A percentile compares a stretch with the other conserved stretches of the same genome.
Conservation (phyloP, 768 basidiomycete genomes). For the Calvatia gigantea region DNA sequence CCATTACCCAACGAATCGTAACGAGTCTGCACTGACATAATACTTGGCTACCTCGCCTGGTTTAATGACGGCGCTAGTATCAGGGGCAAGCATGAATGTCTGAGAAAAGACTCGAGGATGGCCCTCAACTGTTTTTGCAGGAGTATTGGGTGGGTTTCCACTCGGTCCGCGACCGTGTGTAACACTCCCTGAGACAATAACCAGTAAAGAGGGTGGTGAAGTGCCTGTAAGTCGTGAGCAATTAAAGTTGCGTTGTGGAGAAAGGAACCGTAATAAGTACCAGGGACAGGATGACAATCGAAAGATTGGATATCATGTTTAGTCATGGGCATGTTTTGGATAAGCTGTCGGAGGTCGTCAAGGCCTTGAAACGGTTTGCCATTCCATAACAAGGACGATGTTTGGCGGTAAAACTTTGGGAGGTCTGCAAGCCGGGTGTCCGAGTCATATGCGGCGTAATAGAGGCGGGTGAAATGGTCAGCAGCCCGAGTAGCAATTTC, state of each 20-base stretch:
- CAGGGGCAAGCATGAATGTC: conserved; percentile 82
- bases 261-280: conserved; percentile 30
- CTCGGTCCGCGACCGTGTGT: conserved; percentile 60
- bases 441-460: conserved; percentile 82
- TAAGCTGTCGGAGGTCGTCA: conserved; percentile 63
- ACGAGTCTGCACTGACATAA: conserved; percentile 72
- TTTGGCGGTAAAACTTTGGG: conserved; percentile 76
- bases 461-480: conserved; percentile 78
- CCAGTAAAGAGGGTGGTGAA: conserved; percentile 73
- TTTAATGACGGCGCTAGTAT: conserved; percentile 60
- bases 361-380: conserved; percentile 75
- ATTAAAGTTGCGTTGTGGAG: background rate
- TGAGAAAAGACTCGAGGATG: conserved; percentile 86
- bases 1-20: conserved; percentile 75
- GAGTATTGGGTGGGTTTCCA: conserved; percentile 53
- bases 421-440: conserved; percentile 70
- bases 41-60: conserved; percentile 79
- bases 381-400: conserved; percentile 82
- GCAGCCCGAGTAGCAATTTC: conserved; percentile 84
- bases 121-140: conserved; percentile 58
- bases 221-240: conserved; percentile 44
- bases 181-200: conserved; percentile 80
- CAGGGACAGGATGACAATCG: conserved; percentile 88
- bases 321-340: conserved; percentile 71
- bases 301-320: conserved; percentile 86